A percentile compares a stretch with the other conserved stretches of the same genome.
Conservation (phyloP, 371 early-diverging fungal species). For the Mortierella polycephala region DNA sequence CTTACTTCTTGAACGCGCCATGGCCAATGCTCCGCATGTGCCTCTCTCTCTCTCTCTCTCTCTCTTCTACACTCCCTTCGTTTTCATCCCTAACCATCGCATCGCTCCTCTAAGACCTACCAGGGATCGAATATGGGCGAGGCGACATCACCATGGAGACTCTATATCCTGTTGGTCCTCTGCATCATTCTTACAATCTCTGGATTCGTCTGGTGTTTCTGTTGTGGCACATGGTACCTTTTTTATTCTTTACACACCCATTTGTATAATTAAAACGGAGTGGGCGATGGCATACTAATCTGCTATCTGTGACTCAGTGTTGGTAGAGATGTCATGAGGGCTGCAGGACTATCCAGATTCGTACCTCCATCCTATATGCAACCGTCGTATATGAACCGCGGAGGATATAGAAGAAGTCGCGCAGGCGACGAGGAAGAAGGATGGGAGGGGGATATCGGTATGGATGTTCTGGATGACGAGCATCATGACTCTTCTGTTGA, state of each 20-base stretch:
- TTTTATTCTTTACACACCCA: not conserved
- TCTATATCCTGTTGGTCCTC: constrained; percentile 31
- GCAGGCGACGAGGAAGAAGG: constrained; percentile 30
- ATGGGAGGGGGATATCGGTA: constrained; percentile 40
- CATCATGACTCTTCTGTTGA: constrained; percentile 53
- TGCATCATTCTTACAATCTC: constrained; percentile 37
- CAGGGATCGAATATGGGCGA: constrained; percentile 15
- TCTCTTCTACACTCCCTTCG: constrained; percentile 1
- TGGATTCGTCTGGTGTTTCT: constrained; percentile 52
- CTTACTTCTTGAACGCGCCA: not conserved
- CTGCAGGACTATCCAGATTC: constrained; percentile 36
- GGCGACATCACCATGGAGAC: constrained; percentile 43
- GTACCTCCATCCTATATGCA: constrained; percentile 52
- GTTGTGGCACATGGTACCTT: constrained; percentile 52
- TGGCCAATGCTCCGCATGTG: too few relatives aligned
- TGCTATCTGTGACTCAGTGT: constrained; percentile 14
- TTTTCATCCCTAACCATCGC: not conserved
- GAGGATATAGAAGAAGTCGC: constrained; percentile 33
- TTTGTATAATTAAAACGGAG: too few relatives aligned
- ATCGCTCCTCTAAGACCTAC: not conserved
- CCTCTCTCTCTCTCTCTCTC: not conserved
- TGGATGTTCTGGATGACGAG: constrained; percentile 44
- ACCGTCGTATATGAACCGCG: constrained; percentile 45
- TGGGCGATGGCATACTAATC: too few relatives aligned
- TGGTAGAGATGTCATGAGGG: constrained; percentile 45